Base-by-base conservation (phyloP, 129 eudicot genomes). In the Tanacetum coccineum region DNA sequence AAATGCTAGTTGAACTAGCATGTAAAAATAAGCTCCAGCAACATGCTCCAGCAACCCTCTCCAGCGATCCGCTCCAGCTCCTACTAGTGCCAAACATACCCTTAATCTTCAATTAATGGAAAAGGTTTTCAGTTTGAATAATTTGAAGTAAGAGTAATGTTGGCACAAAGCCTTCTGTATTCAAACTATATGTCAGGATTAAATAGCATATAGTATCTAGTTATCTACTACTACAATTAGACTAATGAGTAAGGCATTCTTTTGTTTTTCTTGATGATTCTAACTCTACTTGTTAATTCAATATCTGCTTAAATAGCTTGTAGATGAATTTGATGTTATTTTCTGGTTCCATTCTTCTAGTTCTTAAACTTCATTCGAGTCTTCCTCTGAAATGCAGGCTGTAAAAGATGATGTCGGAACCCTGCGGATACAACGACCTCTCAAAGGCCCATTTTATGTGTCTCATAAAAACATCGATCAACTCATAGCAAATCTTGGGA, bases 401-500 rank as follows among this genome's bases (percentile, higher is more conserved):
- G 84, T 94, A 22, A 89, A 89, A 82, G 97, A 94, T 84, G 99
- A 89, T 71, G 72, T 84, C 21, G 99, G 99, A 68, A 81, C 99
- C 2, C 66, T 94, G 66, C 95, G 97, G 71, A 79, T 94, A 68
- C 99, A 94, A 50, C 80, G 92, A 64, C 97, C 99, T 13, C 88
- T 79, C 72, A 94, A 85, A 78, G 99, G 99, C 68, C 99, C 99
- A 17, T 89, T 94, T 81, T 94, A 94, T 74, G 91, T 94, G 48
- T 80, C 99, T 78, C 95, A 82, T 54, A 89, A 81, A 60, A 81
- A 82, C 70, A 84, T 94, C 48, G 99, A 94, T 76, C 95, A 94
- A 78, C 95, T 94, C 70, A 89, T 89, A 77, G 88, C 95, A 69
- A 94, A 89, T 81, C 95, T 94, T 59, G 95, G 95, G 70, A 94